Evolutionary conservation across 1,284 basidiomycete genomes (phyloP).

Genomic region (Ceratobasidium sp.): DNA sequence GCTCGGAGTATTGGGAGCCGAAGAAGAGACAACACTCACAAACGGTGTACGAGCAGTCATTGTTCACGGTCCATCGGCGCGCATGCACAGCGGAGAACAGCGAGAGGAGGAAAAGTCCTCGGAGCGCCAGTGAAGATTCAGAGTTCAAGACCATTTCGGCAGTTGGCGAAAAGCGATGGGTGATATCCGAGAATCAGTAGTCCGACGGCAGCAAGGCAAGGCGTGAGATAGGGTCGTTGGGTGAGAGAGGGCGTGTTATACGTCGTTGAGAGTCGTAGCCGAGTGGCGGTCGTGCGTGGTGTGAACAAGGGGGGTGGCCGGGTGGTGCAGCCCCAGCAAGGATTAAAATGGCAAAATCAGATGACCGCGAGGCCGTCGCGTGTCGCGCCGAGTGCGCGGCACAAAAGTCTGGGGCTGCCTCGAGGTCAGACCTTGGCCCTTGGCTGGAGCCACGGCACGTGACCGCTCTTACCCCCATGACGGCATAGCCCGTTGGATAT

Average conservation of each 20-base stretch:
- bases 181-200: constrained; percentile 1
- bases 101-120: constrained; percentile 8
- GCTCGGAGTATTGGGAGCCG: constrained; percentile 4
- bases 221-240: not conserved
- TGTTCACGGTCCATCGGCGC: constrained; percentile 33
- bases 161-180: constrained; percentile 1
- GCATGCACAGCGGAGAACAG: constrained; percentile 10
- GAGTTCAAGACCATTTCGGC: constrained; percentile 33
- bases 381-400: constrained; percentile 26
- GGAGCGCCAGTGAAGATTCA: constrained; percentile 10
- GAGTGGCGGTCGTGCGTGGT: constrained; percentile 29
- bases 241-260: too few relatives aligned
- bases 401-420: constrained; percentile 18
- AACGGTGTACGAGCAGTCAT: constrained; percentile 30
- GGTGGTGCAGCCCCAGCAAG: constrained; percentile 1
- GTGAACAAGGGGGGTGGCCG: not conserved
- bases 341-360: constrained; percentile 28
- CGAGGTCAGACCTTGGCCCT: constrained; percentile 19
- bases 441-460: not conserved
- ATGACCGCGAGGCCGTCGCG: constrained; percentile 27
- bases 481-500: not conserved
- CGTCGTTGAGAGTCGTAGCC: constrained; percentile 26
- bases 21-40: constrained; percentile 10
- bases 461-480: constrained; percentile 42
- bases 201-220: too few relatives aligned